Evolutionary conservation across 2,329 filamentous ascomycete genomes (phyloP), one percentile per base, ranked within the genome.

Genomic region (Ceratocystis smalleyi): DNA sequence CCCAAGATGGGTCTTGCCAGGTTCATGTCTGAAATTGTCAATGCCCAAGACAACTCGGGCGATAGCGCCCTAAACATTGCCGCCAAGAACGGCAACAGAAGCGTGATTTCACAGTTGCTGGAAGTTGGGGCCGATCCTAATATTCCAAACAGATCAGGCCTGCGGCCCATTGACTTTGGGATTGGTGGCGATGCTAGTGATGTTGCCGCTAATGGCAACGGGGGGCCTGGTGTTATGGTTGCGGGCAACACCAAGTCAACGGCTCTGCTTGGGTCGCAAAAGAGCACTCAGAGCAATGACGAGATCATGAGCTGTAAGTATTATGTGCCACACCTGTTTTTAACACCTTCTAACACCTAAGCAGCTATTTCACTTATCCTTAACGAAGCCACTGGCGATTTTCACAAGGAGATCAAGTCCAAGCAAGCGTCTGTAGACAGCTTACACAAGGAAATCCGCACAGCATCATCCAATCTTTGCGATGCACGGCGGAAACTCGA

Each of bases 21-120:
- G 45, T 99, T 99, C 75, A 95, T 99, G 83, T 89, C 88, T 60
- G 91, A 97, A 72, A 95, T 99, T 73, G 92, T 99, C 67, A 97
- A 99, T 70, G 87, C 91, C 0, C 88, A 92, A 70, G 94, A 99
- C 74, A 91, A 91, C 70, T 88, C 88, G 43, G 94, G 94, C 0
- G 95, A 99, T 71, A 99, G 94, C 0, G 94, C 94, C 0, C 78
- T 99, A 22, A 96, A 96, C 69, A 86, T 97, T 67, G 94, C 92
- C 1, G 91, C 94, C 1, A 82, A 94, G 67, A 95, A 96, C 69
- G 90, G 91, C 24, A 97, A 96, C 72, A 82, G 88, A 64, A 95
- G 90, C 70, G 96, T 99, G 70, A 95, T 97, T 65, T 92, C 91
- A n/a, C 94, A 99, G 72, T 79, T 99, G 40, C 79, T 97, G 10